phyloP scores from a whole-genome alignment of 495 filamentous ascomycete genomes.

The Daldinia concentrica region DNA sequence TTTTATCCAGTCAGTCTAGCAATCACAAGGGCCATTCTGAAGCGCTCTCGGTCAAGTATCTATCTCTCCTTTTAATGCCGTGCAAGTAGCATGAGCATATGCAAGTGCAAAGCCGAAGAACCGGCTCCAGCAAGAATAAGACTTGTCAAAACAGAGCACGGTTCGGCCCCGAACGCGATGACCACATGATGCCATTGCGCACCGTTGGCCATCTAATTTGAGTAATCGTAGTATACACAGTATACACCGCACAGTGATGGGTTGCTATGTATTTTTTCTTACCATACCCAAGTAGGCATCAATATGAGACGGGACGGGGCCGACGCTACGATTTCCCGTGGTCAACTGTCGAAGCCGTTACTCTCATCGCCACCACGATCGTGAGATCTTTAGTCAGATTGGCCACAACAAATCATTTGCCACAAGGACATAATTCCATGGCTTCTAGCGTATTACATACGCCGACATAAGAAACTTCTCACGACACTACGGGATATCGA shows the following conservation, averaged over 20 bases:
- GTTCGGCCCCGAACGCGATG: slow-evolving; percentile 31
- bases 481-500: neutral
- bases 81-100: slow-evolving; percentile 1
- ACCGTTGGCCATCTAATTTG: slow-evolving; percentile 24
- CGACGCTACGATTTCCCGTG: neutral
- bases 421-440: neutral
- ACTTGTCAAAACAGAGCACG: slow-evolving; percentile 1
- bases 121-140: neutral
- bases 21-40: neutral
- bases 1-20: neutral
- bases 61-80: neutral
- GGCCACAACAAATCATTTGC: neutral
- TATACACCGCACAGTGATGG: neutral
- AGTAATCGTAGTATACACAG: slow-evolving; percentile 26
- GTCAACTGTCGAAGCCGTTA: neutral
- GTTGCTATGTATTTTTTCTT: neutral
- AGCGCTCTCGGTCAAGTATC: neutral
- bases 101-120: neutral
- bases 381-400: slow-evolving; percentile 2
- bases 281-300: neutral
- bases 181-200: slow-evolving; percentile 20
- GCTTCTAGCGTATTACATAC: neutral
- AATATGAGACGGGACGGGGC: neutral
- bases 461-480: slow-evolving; percentile 4
- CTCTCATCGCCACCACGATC: neutral